Base-by-base conservation (phyloP, 1,139 yeast genomes). In the Geotrichum candidum region DNA sequence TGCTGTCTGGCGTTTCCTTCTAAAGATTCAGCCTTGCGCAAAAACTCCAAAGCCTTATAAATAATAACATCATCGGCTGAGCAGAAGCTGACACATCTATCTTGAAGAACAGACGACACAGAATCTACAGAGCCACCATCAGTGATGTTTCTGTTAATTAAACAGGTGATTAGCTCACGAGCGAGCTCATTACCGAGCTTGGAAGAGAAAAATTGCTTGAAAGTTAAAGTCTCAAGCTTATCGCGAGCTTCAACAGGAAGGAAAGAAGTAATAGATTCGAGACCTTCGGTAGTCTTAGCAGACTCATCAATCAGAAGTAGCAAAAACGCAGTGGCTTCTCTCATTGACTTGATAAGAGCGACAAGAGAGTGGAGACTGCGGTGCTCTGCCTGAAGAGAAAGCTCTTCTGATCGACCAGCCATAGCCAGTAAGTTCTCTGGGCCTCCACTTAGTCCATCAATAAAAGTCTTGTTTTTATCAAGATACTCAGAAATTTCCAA, bases 41-140 rank as follows among this genome's bases (percentile, higher is more conserved):
- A 78, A 71, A 88, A 90, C 72, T 95, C 99, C 68, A 91, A 85
- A 0, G 98, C 99, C 74, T 94, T 89, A 78, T 92, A 95, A 29
- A 95, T 89, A 64, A 91, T 82, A 38, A 94, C 97, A 75, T 95
- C 99, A 68, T 89, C 90, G 11, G 96, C 85, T 0, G 97, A 90
- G 71, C 98, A 95, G 74, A 91, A 95, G 1, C 96, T 87, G 1
- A 96, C 96, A 78, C 99, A 95, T 66, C 96, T 86, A 60, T 90
- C 95, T 74, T 94, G 97, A 60, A 95, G 78, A 1, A 95, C 86
- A 41, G 87, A 84, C 0, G 98, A 96, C 62, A 94, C 90, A 60
- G 87, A 80, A 71, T 94, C 99, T 59, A 95, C 94, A 0, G 96
- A 88, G 1, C 91, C 95, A n/a, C 99, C 99, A 68, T 89, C 85